Conservation (phyloP, 495 filamentous ascomycete species). For the Aspergillus heteromorphus region DNA sequence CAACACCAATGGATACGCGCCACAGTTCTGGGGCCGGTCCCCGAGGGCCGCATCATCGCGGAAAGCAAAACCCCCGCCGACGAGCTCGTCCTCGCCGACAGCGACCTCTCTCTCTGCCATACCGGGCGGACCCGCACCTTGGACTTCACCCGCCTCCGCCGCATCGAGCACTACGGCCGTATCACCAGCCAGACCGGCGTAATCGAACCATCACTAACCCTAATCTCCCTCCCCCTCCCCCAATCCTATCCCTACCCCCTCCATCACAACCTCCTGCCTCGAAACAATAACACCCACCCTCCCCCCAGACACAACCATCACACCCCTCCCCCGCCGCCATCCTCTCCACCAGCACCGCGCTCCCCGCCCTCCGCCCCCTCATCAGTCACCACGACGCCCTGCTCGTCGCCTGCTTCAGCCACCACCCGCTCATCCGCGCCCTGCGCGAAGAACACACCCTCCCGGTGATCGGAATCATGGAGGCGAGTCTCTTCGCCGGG, state of each 20-base stretch:
- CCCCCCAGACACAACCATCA: conserved; percentile 37
- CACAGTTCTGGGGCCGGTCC: conserved; percentile 39
- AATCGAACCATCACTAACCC: conserved; percentile 31
- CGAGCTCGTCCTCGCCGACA: conserved; percentile 42
- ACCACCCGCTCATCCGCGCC: conserved; percentile 43
- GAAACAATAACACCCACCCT: conserved; percentile 32
- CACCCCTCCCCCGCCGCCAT: conserved; percentile 40
- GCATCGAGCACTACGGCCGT: conserved; percentile 40
- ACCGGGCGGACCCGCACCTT: conserved; percentile 42
- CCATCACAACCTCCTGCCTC: conserved; percentile 42
- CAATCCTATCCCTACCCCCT: conserved; percentile 44
- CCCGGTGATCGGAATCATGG: conserved; percentile 48
- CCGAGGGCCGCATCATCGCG: conserved; percentile 43
- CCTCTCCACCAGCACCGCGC: conserved; percentile 33
- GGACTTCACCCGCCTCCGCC: conserved; percentile 41
- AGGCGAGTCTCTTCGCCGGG: conserved; percentile 35
- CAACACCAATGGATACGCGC: conserved; percentile 42
- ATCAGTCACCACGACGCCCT: conserved; percentile 40
- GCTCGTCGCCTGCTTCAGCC: conserved; percentile 46
- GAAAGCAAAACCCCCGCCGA: conserved; percentile 38
- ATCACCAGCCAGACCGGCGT: conserved; percentile 39
- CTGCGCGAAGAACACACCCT: conserved; percentile 41
- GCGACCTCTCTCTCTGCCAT: conserved; percentile 39
- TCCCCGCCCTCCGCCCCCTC: conserved; percentile 34
- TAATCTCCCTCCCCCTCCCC: background rate